A percentile compares a stretch with the other conserved stretches of the same genome.
Evolutionary conservation across 1,284 basidiomycete genomes (phyloP).

Genomic region (Moesziomyces parantarcticus): DNA sequence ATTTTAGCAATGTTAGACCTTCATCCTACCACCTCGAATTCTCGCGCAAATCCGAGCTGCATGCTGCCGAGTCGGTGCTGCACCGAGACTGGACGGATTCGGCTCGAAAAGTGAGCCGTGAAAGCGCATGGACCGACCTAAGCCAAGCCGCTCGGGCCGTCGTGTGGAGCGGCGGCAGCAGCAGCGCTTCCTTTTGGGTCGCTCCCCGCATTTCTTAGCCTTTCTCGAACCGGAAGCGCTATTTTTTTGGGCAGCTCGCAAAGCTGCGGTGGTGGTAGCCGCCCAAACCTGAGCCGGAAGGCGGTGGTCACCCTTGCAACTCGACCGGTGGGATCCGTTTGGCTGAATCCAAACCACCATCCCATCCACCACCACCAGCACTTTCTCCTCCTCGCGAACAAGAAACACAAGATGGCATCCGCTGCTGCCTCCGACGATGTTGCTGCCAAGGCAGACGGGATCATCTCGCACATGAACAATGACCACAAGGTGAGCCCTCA

Average conservation of each 20-base stretch:
- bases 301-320: slow-evolving; percentile 2
- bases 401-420: slow-evolving; percentile 7
- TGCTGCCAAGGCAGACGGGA: slow-evolving; percentile 41
- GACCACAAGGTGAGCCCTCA: slow-evolving; percentile 40
- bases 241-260: too few species aligned
- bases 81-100: not conserved
- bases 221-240: not conserved
- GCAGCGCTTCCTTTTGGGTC: too few species aligned
- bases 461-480: slow-evolving; percentile 52
- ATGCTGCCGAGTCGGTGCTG: too few species aligned
- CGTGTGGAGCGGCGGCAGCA: too few species aligned
- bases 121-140: slow-evolving; percentile 6
- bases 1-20: too few species aligned
- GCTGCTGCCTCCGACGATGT: slow-evolving; percentile 27
- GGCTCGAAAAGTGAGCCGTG: slow-evolving; percentile 19
- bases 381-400: too few species aligned
- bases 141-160: not conserved
- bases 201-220: slow-evolving; percentile 16
- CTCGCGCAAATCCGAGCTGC: too few species aligned
- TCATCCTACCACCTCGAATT: too few species aligned
- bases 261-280: not conserved
- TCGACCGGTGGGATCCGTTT: not conserved
- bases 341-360: not conserved
- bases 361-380: not conserved
- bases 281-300: not conserved